These are phyloP conservation scores for Bullera alba DNA, from an alignment of 768 basidiomycete genomes.

Conservation along the genomic window DNA sequence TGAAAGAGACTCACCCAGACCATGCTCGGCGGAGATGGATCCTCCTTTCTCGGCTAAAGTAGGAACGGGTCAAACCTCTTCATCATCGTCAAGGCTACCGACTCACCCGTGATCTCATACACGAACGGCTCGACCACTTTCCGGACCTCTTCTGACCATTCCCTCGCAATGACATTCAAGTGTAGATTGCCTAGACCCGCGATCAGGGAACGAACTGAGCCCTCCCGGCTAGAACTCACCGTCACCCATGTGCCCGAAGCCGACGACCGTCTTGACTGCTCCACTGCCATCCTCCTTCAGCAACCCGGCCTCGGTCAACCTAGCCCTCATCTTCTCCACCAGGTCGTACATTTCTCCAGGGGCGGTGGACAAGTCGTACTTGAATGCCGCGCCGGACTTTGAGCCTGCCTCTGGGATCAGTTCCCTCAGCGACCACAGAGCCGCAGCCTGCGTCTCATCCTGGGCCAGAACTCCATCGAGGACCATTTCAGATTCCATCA, in stretches of 20 bases:
- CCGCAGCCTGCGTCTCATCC: slow-evolving; percentile 77
- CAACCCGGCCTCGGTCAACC: slow-evolving; percentile 52
- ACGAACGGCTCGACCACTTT: slow-evolving; percentile 87
- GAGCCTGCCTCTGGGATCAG: slow-evolving; percentile 83
- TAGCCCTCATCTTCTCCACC: slow-evolving; percentile 71
- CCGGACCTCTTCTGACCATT: slow-evolving; percentile 76
- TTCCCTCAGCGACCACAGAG: slow-evolving; percentile 87
- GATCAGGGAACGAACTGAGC: neutral
- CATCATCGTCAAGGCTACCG: slow-evolving; percentile 27
- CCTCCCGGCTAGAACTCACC: slow-evolving; percentile 52
- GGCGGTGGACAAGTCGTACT: slow-evolving; percentile 92
- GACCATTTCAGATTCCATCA: slow-evolving; percentile 71
- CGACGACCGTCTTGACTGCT: slow-evolving; percentile 70
- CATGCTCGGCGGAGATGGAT: slow-evolving; percentile 95
- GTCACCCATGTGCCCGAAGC: slow-evolving; percentile 96
- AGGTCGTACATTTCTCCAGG: slow-evolving; percentile 76
- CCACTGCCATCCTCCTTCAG: slow-evolving; percentile 53
- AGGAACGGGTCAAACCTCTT: neutral
- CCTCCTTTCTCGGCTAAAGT: slow-evolving; percentile 56
- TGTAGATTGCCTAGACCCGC: slow-evolving; percentile 72
- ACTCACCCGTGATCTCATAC: slow-evolving; percentile 75
- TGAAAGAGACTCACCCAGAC: slow-evolving; percentile 53
- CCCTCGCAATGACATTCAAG: slow-evolving; percentile 76
- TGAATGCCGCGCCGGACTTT: slow-evolving; percentile 83
- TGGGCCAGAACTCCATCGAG: slow-evolving; percentile 88